phyloP scores from a whole-genome alignment of 2,329 filamentous ascomycete species.

The Emydomyces testavorans region DNA sequence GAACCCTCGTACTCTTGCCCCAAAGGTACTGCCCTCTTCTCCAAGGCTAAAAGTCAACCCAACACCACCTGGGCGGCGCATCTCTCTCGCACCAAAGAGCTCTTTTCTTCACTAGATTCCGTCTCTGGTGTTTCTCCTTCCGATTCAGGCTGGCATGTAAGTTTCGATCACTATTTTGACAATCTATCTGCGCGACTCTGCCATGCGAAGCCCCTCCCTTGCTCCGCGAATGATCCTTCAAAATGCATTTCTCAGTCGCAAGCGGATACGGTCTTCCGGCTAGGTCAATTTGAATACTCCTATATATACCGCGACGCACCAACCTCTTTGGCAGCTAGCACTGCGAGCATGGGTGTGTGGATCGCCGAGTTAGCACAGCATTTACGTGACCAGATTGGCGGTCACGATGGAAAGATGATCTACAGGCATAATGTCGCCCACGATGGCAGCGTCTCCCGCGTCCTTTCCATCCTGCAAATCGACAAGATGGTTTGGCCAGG shows the following conservation, averaged over 20 bases:
- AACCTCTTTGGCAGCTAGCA: constrained; percentile 50
- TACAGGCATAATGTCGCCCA: constrained; percentile 73
- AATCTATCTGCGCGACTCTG: constrained; percentile 71
- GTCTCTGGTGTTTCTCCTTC: constrained; percentile 53
- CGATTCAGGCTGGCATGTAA: constrained; percentile 52
- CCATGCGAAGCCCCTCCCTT: constrained; percentile 61
- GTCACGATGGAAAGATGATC: constrained; percentile 31
- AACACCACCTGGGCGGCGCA: constrained; percentile 52
- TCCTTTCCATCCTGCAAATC: constrained; percentile 60
- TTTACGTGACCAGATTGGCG: constrained; percentile 44
- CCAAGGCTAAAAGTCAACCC: constrained; percentile 37
- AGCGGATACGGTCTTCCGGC: constrained; percentile 59
- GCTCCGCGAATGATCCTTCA: constrained; percentile 40
- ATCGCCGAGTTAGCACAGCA: constrained; percentile 58
- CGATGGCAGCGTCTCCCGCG: constrained; percentile 57
- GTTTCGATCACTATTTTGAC: constrained; percentile 73
- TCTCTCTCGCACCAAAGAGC: constrained; percentile 42
- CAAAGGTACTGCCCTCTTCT: constrained; percentile 37
- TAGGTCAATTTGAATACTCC: constrained; percentile 72
- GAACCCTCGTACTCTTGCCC: constrained; percentile 62
- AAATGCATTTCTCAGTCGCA: constrained; percentile 52
- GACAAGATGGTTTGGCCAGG: constrained; percentile 74
- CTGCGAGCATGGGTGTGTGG: constrained; percentile 58
- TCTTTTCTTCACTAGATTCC: constrained; percentile 52
- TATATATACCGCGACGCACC: constrained; percentile 61